Base-by-base conservation (phyloP, 2,329 filamentous ascomycete species). In the Hypoxylon sp. region DNA sequence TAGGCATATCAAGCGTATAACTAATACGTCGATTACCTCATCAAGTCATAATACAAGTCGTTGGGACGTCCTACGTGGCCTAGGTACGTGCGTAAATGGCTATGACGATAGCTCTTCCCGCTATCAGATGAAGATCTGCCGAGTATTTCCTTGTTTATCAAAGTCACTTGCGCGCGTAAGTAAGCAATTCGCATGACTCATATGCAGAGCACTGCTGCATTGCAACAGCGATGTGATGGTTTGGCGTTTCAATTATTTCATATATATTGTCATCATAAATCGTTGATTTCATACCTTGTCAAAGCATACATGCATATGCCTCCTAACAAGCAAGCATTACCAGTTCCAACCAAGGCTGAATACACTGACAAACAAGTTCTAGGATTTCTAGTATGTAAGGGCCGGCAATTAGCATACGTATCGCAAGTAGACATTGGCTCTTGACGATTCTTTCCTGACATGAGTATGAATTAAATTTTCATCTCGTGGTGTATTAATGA, bases 171-270 rank as follows among this genome's bases (percentile, higher is more conserved):
- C 58, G 48, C 61, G 30, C 61, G 35, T 57, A 17, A 27, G 68
- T 71, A 64, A 71, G 68, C 68, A 46, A 27, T 54, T 66, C 57
- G 65, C 70, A 66, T 68, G 64, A 68, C 65, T 66, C 70, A 68
- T 30, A 64, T 63, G 68, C 64, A 61, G 44, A 22, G 44, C 33
- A 35, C 44, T 17, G 48, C 56, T 62, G 66, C 63, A 49, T 46
- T 66, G 54, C 33, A 51, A 68, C 58, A 6, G 44, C 53, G 51
- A 44, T 30, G 35, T 53, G 54, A 58, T 48, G 14, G 50, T 37
- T 42, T 53, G 33, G 42, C 25, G 3, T 27, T 27, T 27, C 25
- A 27, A 27, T 27, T 61, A 20, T 62, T 49, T 48, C 35, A 55
- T 61, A 10, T 54, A 37, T 55, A 42, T 30, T 46, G 50, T 57